phyloP scores from a whole-genome alignment of 257 asterid species.

The Cruciata laevipes region DNA sequence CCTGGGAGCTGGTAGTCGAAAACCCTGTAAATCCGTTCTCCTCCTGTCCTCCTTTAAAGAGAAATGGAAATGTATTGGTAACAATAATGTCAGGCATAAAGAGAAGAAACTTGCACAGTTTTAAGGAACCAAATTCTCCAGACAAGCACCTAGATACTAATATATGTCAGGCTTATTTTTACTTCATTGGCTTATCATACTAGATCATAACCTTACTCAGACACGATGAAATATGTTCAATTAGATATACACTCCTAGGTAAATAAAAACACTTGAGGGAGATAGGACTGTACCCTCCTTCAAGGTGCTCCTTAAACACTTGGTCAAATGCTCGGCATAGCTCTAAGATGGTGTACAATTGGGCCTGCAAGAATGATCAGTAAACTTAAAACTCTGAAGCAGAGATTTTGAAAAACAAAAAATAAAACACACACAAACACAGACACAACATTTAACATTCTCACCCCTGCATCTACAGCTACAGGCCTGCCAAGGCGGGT shows the following conservation, averaged over 20 bases:
- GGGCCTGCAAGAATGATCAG: constrained; percentile 23
- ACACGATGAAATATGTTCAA: background rate
- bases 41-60: constrained; percentile 37
- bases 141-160: background rate
- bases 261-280: background rate
- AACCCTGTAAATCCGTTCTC: constrained; percentile 36
- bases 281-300: constrained; percentile 35
- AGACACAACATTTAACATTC: background rate
- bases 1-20: constrained; percentile 42
- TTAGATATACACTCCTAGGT: background rate
- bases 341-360: constrained; percentile 34
- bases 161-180: background rate
- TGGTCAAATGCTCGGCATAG: constrained; percentile 42
- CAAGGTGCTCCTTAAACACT: constrained; percentile 45
- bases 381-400: background rate
- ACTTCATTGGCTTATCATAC: background rate
- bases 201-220: background rate
- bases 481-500: constrained; percentile 33
- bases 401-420: background rate
- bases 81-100: background rate
- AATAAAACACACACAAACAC: too few relatives aligned
- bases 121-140: background rate
- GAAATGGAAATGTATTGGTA: background rate
- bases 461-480: constrained; percentile 36
- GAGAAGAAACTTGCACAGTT: too few relatives aligned